Evolutionary conservation across 2,329 filamentous ascomycete genomes (phyloP), one percentile per base, ranked within the genome.

Genomic region (Phialocephala subalpina): DNA sequence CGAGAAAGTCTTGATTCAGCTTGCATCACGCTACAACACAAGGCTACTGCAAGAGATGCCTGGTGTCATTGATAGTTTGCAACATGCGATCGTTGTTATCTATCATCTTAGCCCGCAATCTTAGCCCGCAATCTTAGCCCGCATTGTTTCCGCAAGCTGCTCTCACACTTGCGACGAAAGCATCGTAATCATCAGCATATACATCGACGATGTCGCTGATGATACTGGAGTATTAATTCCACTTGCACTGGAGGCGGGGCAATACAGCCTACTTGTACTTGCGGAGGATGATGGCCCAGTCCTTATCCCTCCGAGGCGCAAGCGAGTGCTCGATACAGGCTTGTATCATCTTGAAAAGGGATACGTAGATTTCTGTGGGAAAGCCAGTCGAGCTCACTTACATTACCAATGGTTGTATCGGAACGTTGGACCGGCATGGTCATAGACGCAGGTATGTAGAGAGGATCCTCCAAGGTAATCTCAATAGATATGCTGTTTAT

Each of bases 171-270:
- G 36, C 14, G 25, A 35, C 12, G 64, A 58, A 29, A 66, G 29
- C 53, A 60, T 66, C 18, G 64, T 66, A 2, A 66, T 47, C 20
- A 66, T 56, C 5, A 62, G 29, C 59, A 66, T 66, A 58, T 66
- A 66, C 59, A 60, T 66, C 22, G n/a, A 38, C 16, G 35, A 27
- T 12, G 59, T 56, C 35, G 59, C 42, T 45, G 22, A 5, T 20
- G 59, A 8, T 38, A 38, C 35, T 11, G 40, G 52, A 22, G 27
- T 66, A 35, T 66, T 33, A n/a, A 47, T 53, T 66, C 55, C n/a
- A 66, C 64, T 25, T 36, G 36, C 36, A 62, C 45, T 27, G 55
- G 47, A 33, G 59, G 35, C 6, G 60, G 42, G 4, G 14, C 20
- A 35, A 45, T 14, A 18, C 38, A 58, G 7, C 64, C 64, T 52